Base-by-base conservation (phyloP, 805 yeast species). In the Pichia exigua region DNA sequence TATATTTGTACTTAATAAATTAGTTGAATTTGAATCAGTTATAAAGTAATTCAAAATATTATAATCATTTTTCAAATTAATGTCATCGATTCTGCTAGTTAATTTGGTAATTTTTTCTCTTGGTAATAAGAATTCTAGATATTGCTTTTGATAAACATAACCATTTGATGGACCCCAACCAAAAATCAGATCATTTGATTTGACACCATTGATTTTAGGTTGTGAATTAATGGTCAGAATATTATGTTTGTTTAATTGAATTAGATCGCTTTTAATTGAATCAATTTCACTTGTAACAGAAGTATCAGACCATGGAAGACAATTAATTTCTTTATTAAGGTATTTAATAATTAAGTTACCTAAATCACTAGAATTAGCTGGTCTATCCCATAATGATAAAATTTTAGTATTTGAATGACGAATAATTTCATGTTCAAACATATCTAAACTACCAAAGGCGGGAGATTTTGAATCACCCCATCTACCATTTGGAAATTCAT, bases 401-500 rank as follows among this genome's bases (percentile, higher is more conserved):
- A 95, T 90, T 66, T 82, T 83, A 55, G 83, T 82, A 4, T 88
- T 83, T 2, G 91, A 80, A 67, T 89, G 96, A 67, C 96, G 80
- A 60, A 91, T 79, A 62, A 90, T 73, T 26, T 85, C 82, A 38
- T 89, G 79, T 21, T 92, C 94, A 59, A 83, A 83, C 49, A 86
- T 75, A 65, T 88, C 96, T 52, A 90, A 76, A 57, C 87, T 95
- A 61, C 96, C 96, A 70, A 86, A 91, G 2, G 98, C 98, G 5
- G 99, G 99, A 43, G 98, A 94, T 54, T 96, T 76, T 3, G 97
- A 87, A 66, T 94, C 97, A 62, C 99, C 99, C 91, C 97, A 94
- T 72, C 99, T 78, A 54, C 99, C 99, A 68, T 92, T 94, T 48
- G 99, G 99, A 64, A 92, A 94, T 68, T 94, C 99, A 70, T 94